A percentile compares a stretch with the other conserved stretches of the same genome.
These are phyloP conservation scores for Neurospora terricola DNA, from an alignment of 495 filamentous ascomycete genomes.

Conservation along the genomic window DNA sequence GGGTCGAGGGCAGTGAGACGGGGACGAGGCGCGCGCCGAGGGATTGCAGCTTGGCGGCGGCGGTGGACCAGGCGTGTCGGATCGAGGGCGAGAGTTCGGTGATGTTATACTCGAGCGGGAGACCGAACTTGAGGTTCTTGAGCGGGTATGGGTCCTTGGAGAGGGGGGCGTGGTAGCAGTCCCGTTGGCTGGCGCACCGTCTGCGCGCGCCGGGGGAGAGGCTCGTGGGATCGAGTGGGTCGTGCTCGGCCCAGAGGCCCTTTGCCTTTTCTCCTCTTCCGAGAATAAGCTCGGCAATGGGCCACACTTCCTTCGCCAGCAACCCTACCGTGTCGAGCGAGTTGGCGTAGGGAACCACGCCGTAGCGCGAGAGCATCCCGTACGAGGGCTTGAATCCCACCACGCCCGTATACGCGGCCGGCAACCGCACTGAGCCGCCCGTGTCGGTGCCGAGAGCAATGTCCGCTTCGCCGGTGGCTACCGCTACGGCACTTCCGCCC, in stretches of 20 bases:
- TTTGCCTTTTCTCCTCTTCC: conserved; percentile 4
- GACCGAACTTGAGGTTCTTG: conserved; percentile 48
- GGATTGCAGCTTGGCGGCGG: conserved; percentile 44
- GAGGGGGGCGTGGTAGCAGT: conserved; percentile 15
- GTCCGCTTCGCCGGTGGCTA: conserved; percentile 59
- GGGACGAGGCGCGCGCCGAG: conserved; percentile 60
- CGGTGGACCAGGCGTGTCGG: conserved; percentile 55
- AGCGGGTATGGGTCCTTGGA: conserved; percentile 13
- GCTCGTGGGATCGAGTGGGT: conserved; percentile 70
- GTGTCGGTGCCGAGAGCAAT: conserved; percentile 89
- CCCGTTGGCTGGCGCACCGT: conserved; percentile 38
- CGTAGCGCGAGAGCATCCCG: conserved; percentile 63
- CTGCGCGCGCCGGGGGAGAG: conserved; percentile 45
- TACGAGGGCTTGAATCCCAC: conserved; percentile 87
- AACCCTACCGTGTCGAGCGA: conserved; percentile 92
- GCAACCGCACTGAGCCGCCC: conserved; percentile 83
- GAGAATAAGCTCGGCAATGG: conserved; percentile 48
- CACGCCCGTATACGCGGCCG: conserved; percentile 80
- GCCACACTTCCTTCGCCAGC: conserved; percentile 42
- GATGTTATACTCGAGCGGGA: conserved; percentile 84
- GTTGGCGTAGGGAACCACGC: conserved; percentile 91
- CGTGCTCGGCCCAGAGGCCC: conserved; percentile 41
- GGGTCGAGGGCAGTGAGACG: conserved; percentile 49
- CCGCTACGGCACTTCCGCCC: conserved; percentile 84
- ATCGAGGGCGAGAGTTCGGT: conserved; percentile 58